phyloP scores from a whole-genome alignment of 352 stramenopile species.

The Globisporangium radiosum region DNA sequence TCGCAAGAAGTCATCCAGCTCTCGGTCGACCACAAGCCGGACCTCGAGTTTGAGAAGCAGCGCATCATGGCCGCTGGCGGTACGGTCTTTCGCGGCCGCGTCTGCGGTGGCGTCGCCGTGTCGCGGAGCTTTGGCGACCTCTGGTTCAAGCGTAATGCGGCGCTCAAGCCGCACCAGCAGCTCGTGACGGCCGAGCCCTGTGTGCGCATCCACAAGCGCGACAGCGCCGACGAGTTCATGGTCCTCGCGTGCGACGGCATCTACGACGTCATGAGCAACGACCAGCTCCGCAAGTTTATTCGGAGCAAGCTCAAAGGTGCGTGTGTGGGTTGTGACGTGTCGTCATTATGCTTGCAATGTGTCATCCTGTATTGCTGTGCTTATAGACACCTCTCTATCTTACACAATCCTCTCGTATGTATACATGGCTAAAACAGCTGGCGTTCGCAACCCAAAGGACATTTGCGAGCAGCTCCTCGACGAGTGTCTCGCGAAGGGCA shows the following conservation, averaged over 20 bases:
- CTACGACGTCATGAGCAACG: slow-evolving; percentile 93
- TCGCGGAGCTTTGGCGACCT: slow-evolving; percentile 84
- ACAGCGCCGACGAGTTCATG: slow-evolving; percentile 88
- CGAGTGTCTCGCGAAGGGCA: slow-evolving; percentile 75
- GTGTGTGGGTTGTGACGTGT: background rate
- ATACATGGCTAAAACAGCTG: slow-evolving; percentile 4
- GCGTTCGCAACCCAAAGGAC: slow-evolving; percentile 41
- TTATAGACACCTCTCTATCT: background rate
- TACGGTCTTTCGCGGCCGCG: slow-evolving; percentile 78
- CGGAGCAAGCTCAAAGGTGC: slow-evolving; percentile 59
- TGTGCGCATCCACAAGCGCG: slow-evolving; percentile 64
- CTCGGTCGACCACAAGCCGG: slow-evolving; percentile 83
- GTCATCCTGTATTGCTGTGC: background rate
- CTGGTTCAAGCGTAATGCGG: slow-evolving; percentile 84
- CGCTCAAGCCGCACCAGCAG: slow-evolving; percentile 76
- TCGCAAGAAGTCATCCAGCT: slow-evolving; percentile 66
- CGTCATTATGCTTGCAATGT: no score
- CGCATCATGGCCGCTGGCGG: slow-evolving; percentile 77
- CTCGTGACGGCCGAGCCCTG: slow-evolving; percentile 82
- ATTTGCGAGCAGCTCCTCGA: slow-evolving; percentile 77
- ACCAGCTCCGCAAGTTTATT: slow-evolving; percentile 90
- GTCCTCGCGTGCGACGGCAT: slow-evolving; percentile 92
- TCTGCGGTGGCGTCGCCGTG: slow-evolving; percentile 80
- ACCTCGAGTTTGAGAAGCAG: slow-evolving; percentile 82
- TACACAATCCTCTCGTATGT: background rate